Evolutionary conservation across 805 yeast species (phyloP).

Genomic region (Starmerella ratchasimensis): DNA sequence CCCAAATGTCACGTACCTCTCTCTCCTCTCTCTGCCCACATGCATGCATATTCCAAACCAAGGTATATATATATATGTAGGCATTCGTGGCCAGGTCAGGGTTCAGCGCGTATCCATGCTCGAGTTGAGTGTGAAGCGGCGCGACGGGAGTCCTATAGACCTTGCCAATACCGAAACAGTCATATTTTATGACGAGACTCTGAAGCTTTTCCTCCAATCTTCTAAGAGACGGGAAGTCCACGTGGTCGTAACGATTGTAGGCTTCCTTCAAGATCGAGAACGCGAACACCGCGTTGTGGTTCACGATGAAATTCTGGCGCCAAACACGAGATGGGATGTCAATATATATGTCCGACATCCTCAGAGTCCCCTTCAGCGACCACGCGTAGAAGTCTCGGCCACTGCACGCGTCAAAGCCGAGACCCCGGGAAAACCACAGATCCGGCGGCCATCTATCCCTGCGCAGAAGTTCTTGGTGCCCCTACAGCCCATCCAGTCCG

Average conservation of each 20-base stretch:
- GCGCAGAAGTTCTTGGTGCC: slow-evolving; percentile 2
- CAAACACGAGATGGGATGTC: slow-evolving; percentile 2
- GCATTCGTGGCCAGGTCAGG: background rate
- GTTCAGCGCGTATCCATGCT: slow-evolving; percentile 2
- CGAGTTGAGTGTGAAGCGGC: slow-evolving; percentile 8
- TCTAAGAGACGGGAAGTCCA: slow-evolving; percentile 10
- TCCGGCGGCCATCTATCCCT: background rate
- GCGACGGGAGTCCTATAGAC: slow-evolving; percentile 7
- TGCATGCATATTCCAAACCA: no score
- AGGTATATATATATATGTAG: no score
- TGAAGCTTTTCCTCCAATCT: slow-evolving; percentile 5
- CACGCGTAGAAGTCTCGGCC: slow-evolving; percentile 14
- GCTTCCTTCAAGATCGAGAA: slow-evolving; percentile 11
- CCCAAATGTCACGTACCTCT: no score
- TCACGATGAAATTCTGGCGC: slow-evolving; percentile 10
- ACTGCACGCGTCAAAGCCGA: no score
- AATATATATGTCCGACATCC: slow-evolving; percentile 16
- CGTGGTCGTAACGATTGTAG: slow-evolving; percentile 13
- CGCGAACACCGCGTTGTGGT: slow-evolving; percentile 12
- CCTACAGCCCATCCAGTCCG: slow-evolving; percentile 6
- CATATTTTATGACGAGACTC: slow-evolving; percentile 16
- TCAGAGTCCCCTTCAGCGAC: slow-evolving; percentile 16
- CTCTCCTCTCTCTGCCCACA: no score
- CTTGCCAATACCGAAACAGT: background rate
- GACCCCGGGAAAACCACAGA: background rate